phyloP scores from a whole-genome alignment of 768 basidiomycete species.

The Austroboletus eburneus region DNA sequence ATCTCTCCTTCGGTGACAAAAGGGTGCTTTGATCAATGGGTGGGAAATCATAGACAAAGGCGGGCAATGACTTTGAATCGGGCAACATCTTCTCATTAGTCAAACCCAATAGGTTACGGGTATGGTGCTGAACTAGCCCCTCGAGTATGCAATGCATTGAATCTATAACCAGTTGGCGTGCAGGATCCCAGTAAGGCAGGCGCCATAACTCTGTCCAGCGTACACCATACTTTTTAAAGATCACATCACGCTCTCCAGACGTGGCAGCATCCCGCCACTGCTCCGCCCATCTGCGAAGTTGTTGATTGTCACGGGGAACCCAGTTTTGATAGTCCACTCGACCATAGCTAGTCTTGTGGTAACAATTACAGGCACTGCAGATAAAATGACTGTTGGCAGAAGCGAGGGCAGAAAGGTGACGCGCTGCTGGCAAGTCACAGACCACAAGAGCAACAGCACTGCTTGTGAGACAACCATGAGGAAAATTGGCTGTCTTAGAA shows the following conservation, averaged over 20 bases:
- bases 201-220: conserved; percentile 18
- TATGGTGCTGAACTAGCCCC: conserved; percentile 7
- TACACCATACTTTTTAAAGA: conserved; percentile 17
- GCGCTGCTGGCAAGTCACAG: conserved; percentile 36
- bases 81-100: neutral
- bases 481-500: conserved; percentile 11
- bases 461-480: conserved; percentile 16
- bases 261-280: conserved; percentile 8
- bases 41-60: too few species aligned
- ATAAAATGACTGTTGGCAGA: conserved; percentile 19
- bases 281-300: conserved; percentile 6
- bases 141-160: conserved; percentile 27
- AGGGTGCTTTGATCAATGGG: too few species aligned
- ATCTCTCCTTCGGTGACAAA: too few species aligned
- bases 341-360: conserved; percentile 7
- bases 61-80: too few species aligned
- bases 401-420: conserved; percentile 22
- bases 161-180: conserved; percentile 16
- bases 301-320: conserved; percentile 6
- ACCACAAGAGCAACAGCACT: conserved; percentile 27
- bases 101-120: conserved; percentile 1
- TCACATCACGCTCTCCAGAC: too few species aligned
- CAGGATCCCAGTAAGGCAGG: conserved; percentile 28
- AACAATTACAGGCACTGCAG: conserved; percentile 31
- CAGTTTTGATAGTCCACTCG: conserved; percentile 13